Evolutionary conservation across 2,329 filamentous ascomycete species (phyloP), one percentile per base, ranked within the genome.

Genomic region (Phaeosphaeriaceae sp.): DNA sequence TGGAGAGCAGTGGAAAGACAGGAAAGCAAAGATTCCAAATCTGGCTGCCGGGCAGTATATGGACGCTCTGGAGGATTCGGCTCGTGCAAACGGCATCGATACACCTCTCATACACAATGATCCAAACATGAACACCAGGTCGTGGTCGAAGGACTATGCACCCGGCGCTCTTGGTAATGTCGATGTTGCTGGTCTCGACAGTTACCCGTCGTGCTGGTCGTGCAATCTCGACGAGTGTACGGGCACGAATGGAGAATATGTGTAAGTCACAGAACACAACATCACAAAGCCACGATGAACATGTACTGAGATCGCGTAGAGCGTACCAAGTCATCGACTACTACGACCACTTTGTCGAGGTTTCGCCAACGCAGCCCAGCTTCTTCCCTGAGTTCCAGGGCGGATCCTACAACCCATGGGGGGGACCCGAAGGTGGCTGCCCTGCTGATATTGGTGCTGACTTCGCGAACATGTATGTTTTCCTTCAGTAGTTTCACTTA

Each of bases 181-280:
- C 50, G 83, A 87, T 67, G 79, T 84, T 21, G 80, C 77, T 50
- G 81, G 84, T 0, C 66, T 85, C 1, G 85, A 88, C 65, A 82
- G 80, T 58, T 85, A 85, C 53, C 83, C 75, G 0, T 75, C 73
- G 20, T 89, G 87, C 77, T 89, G 86, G 86, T 87, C 84, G 53
- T 89, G 87, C 69, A 86, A 89, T 55, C 74, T 88, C 9, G 82
- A 81, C 27, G 85, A 87, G 57, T 89, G 87, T 65, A 85, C 82
- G 1, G 82, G 84, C 1, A 86, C 84, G 0, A 88, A 89, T 61
- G 86, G 85, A 20, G 73, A 84, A 59, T 68, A 64, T 24, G 54
- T 56, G 59, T 68, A 65, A 46, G 57, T 54, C 24, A 9, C 20
- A 36, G 15, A 49, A 11, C 6, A 27, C 19, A 22, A 31, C 17